Evolutionary conservation across 2,329 filamentous ascomycete genomes (phyloP), one percentile per base, ranked within the genome.

Genomic region (Claviceps humidiphila): DNA sequence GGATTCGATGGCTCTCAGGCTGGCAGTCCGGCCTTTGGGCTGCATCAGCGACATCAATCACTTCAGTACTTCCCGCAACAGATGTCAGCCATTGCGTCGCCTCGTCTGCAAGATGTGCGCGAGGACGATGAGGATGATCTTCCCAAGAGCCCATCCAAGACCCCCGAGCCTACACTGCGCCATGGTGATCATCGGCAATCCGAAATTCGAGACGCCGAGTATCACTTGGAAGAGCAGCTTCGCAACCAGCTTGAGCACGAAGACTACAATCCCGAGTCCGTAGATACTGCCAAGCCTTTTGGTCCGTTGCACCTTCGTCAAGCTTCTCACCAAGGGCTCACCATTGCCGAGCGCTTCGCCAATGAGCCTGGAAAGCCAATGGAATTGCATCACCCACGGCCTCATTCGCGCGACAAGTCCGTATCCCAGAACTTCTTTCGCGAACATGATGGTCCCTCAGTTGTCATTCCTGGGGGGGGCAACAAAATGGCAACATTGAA

Each of bases 141-240:
- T 26, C 68, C 62, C 58, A 75, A 78, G 65, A 78, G 71, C 53
- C 73, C 72, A 9, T 78, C 75, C 1, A 77, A 75, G 60, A 77
- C 75, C 0, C 74, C 77, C 0, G 76, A 82, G 59, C 71, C 75
- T 9, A 52, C 59, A 11, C 67, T 68, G 47, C 71, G 71, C 46
- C 69, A 75, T 50, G 67, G 70, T 47, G 85, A 90, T 59, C 89
- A 89, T 58, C 75, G 95, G 24, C 89, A 95, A 64, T 84, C 84
- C 56, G 89, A 93, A 58, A 84, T 94, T 52, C 85, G 93, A 49
- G 86, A 90, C 61, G 84, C 87, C 4, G 87, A 95, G 60, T 91
- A 93, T 62, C 87, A 91, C 60, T 68, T 93, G 55, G 87, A 90
- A 63, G 82, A 89, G 63, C 82, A 87, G 55, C 81, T 90, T 56